Conservation (phyloP, 495 filamentous ascomycete genomes). For the Hypoxylon crocopeplum region DNA sequence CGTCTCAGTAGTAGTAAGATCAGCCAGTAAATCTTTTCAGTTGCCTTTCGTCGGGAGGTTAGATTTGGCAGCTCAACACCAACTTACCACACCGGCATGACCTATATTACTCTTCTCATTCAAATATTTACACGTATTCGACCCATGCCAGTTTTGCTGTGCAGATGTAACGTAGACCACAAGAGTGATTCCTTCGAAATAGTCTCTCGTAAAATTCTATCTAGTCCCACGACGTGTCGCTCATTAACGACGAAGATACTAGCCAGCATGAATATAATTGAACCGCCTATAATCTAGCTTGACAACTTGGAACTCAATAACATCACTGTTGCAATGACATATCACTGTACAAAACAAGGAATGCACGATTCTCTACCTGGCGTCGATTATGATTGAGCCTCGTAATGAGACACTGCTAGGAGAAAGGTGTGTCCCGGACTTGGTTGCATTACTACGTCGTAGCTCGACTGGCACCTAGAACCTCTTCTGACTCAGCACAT, state of each 20-base stretch:
- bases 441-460: not conserved
- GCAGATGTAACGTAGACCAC: not conserved
- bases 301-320: not conserved
- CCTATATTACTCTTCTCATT: constrained; percentile 12
- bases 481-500: constrained; percentile 23
- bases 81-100: not conserved
- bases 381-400: not conserved
- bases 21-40: not conserved
- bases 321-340: not conserved
- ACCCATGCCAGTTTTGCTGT: constrained; percentile 4
- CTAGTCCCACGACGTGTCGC: not conserved
- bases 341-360: constrained; percentile 2
- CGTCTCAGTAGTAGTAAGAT: not conserved
- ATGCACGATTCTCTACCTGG: not conserved
- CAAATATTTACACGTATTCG: constrained; percentile 6
- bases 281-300: not conserved
- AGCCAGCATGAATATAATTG: not conserved
- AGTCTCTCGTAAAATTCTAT: not conserved
- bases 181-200: not conserved
- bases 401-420: not conserved
- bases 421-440: not conserved
- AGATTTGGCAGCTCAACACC: not conserved
- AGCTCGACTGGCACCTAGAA: not conserved
- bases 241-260: not conserved
- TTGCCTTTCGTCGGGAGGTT: not conserved